Conservation (phyloP, 371 early-diverging fungal genomes). For the Nematocida major region DNA sequence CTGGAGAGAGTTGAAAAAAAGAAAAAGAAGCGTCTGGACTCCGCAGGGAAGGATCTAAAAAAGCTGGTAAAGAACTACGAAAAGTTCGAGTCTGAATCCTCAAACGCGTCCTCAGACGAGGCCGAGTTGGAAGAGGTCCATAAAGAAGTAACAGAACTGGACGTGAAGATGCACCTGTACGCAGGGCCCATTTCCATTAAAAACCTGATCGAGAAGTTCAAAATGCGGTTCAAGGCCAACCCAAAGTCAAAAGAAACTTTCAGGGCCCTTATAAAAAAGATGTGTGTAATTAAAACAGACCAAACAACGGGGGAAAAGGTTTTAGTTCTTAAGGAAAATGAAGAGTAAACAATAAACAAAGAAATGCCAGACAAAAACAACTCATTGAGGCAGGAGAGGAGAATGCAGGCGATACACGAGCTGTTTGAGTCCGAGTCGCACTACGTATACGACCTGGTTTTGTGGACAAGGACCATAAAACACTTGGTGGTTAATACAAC, state of each 20-base stretch:
- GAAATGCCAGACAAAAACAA: background rate
- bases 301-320: conserved; percentile 42
- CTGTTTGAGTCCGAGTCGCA: conserved; percentile 33
- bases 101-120: conserved; percentile 33
- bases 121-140: background rate
- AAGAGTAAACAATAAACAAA: conserved; percentile 30
- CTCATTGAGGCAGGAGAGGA: background rate
- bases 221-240: conserved; percentile 17
- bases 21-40: conserved; percentile 51
- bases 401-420: conserved; percentile 35
- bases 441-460: conserved; percentile 26
- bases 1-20: conserved; percentile 38
- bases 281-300: conserved; percentile 44
- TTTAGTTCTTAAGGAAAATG: conserved; percentile 36
- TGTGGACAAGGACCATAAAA: conserved; percentile 43
- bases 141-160: conserved; percentile 33
- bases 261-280: conserved; percentile 18
- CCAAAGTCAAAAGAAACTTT: conserved; percentile 42
- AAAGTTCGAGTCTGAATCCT: conserved; percentile 18
- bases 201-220: conserved; percentile 40
- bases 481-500: conserved; percentile 25
- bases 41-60: conserved; percentile 54
- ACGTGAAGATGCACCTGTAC: conserved; percentile 35
- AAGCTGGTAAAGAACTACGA: conserved; percentile 60
- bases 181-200: conserved; percentile 30